Conservation (phyloP, 2,329 filamentous ascomycete genomes). For the Septoria linicola region DNA sequence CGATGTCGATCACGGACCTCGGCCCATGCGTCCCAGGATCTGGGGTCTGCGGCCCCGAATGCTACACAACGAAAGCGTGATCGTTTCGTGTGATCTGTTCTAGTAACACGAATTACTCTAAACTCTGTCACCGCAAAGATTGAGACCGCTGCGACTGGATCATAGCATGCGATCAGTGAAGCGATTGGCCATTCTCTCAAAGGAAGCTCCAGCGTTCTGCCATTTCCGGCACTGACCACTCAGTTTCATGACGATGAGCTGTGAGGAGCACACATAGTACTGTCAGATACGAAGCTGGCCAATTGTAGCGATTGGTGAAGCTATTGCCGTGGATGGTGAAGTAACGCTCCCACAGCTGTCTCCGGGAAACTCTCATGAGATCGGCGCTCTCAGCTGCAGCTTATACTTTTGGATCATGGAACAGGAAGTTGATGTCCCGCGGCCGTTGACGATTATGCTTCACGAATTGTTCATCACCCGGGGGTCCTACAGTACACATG, state of each 20-base stretch:
- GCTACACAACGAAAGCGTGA: neutral
- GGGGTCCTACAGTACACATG: slow-evolving; percentile 52
- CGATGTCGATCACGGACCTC: slow-evolving; percentile 16
- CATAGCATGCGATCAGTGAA: too few relatives aligned
- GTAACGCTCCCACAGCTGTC: neutral
- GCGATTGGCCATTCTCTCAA: too few relatives aligned
- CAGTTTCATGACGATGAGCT: too few relatives aligned
- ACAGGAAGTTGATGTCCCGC: slow-evolving; percentile 87
- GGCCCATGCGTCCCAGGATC: slow-evolving; percentile 1
- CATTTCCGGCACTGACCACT: too few relatives aligned
- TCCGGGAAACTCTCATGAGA: neutral
- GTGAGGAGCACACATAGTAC: too few relatives aligned
- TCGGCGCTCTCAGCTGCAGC: neutral
- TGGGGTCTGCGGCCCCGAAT: slow-evolving; percentile 8
- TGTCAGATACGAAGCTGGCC: too few relatives aligned
- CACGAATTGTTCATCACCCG: slow-evolving; percentile 88
- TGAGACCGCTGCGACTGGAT: neutral
- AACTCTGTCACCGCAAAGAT: neutral
- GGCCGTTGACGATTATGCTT: slow-evolving; percentile 74
- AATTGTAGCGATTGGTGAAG: too few relatives aligned
- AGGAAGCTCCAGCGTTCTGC: too few relatives aligned
- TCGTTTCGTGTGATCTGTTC: neutral
- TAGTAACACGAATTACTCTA: too few relatives aligned
- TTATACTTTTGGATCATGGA: slow-evolving; percentile 72
- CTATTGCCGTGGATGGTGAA: neutral